Percentiles rank a stretch among this genome's conserved stretches.
These are phyloP conservation scores for Podila epigama DNA, from an alignment of 192 early-diverging fungal species.

Conservation along the genomic window DNA sequence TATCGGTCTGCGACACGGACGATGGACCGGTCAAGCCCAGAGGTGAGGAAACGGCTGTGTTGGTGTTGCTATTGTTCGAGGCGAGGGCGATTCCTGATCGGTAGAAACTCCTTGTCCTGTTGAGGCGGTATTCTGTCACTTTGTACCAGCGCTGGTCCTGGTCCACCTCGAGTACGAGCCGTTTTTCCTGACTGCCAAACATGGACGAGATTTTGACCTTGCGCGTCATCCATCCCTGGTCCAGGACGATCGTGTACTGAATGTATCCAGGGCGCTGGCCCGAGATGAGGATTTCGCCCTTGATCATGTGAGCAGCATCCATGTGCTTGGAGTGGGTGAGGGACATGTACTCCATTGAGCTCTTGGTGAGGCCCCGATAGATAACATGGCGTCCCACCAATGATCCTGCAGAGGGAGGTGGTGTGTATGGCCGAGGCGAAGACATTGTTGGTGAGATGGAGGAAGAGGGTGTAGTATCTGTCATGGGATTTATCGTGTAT, in stretches of 20 bases:
- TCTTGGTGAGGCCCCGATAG: slow-evolving; percentile 29
- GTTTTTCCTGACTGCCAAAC: slow-evolving; percentile 33
- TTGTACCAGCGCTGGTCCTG: slow-evolving; percentile 46
- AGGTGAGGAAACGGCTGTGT: slow-evolving; percentile 1
- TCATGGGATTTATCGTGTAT: background rate
- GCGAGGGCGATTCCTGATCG: slow-evolving; percentile 26
- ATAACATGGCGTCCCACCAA: slow-evolving; percentile 36
- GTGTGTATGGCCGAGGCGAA: slow-evolving; percentile 23
- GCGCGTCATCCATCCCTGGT: slow-evolving; percentile 38
- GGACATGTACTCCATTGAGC: slow-evolving; percentile 49
- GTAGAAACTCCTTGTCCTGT: slow-evolving; percentile 35
- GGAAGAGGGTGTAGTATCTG: background rate
- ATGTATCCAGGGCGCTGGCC: slow-evolving; percentile 38
- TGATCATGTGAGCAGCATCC: slow-evolving; percentile 43
- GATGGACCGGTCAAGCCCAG: background rate
- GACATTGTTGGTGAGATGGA: slow-evolving; percentile 19
- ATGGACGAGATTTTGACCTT: slow-evolving; percentile 44
- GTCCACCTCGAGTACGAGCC: slow-evolving; percentile 37
- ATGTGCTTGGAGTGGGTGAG: slow-evolving; percentile 30
- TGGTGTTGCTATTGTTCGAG: too few relatives aligned
- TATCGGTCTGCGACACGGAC: background rate
- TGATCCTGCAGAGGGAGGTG: slow-evolving; percentile 37
- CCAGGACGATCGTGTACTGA: slow-evolving; percentile 43
- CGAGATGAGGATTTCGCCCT: slow-evolving; percentile 42
- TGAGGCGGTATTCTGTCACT: slow-evolving; percentile 31